Percentiles rank a stretch among this genome's conserved stretches.
phyloP scores from a whole-genome alignment of 805 yeast genomes.

The Barnettozyma californica region DNA sequence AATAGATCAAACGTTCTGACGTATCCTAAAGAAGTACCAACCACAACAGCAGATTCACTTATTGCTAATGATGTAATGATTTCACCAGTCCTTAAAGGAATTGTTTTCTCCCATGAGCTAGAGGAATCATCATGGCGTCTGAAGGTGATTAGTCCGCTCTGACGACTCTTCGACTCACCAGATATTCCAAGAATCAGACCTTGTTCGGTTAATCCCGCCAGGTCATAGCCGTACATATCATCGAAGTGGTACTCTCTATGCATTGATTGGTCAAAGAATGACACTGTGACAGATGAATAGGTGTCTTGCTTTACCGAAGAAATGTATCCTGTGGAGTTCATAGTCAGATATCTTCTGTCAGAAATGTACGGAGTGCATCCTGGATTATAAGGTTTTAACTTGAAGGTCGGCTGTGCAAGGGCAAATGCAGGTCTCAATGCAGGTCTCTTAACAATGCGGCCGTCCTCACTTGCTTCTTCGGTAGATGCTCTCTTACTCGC shows the following conservation, averaged over 20 bases:
- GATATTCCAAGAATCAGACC: conserved; percentile 62
- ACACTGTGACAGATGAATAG: conserved; percentile 72
- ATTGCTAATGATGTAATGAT: conserved; percentile 64
- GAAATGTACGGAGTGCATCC: conserved; percentile 81
- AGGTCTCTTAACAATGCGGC: conserved; percentile 7
- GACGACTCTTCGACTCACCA: conserved; percentile 28
- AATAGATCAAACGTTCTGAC: conserved; percentile 62
- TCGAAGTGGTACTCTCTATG: conserved; percentile 83
- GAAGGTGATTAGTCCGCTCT: conserved; percentile 47
- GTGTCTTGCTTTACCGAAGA: conserved; percentile 63
- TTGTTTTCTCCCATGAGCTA: conserved; percentile 66
- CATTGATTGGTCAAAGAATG: conserved; percentile 74
- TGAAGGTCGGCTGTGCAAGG: conserved; percentile 17
- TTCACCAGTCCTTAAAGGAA: conserved; percentile 50
- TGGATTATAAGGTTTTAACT: conserved; percentile 65
- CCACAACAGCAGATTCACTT: conserved; percentile 53
- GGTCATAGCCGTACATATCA: conserved; percentile 64
- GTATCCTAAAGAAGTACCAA: conserved; percentile 74
- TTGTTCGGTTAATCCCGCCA: conserved; percentile 63
- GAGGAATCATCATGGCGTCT: conserved; percentile 62
- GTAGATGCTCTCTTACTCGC: conserved; percentile 16
- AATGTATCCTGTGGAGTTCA: conserved; percentile 76
- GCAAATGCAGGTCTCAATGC: conserved; percentile 2
- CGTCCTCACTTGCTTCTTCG: conserved; percentile 5
- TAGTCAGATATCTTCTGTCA: conserved; percentile 70